Conservation (phyloP, 306 rosid species). For the Abrus precatorius region DNA sequence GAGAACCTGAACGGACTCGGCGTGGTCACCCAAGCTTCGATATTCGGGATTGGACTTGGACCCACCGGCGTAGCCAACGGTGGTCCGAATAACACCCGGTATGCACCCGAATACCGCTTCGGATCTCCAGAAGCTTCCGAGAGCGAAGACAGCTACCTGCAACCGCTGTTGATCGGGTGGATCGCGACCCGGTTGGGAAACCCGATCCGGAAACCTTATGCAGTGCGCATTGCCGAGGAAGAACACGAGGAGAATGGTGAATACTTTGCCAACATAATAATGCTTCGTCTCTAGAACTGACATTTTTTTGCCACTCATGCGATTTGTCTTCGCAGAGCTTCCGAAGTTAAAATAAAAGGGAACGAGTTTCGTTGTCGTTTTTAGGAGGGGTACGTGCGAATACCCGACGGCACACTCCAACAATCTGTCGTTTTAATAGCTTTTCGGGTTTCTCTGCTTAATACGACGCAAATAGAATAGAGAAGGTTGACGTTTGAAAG, state of each 20-base stretch:
- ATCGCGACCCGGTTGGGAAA: slow-evolving; percentile 49
- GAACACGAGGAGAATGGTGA: slow-evolving; percentile 44
- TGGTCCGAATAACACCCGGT: slow-evolving; percentile 81
- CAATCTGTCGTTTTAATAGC: slow-evolving; percentile 26
- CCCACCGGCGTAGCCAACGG: slow-evolving; percentile 92
- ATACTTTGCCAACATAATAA: slow-evolving; percentile 21
- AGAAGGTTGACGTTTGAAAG: background rate
- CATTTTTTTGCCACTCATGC: slow-evolving; percentile 52
- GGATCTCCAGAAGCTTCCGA: slow-evolving; percentile 98
- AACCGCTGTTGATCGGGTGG: slow-evolving; percentile 53
- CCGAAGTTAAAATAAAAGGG: background rate
- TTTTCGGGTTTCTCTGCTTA: background rate
- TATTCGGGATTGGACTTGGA: slow-evolving; percentile 84
- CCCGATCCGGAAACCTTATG: slow-evolving; percentile 77
- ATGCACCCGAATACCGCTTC: slow-evolving; percentile 93
- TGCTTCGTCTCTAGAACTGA: slow-evolving; percentile 43
- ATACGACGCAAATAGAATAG: background rate
- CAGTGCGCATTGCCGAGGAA: slow-evolving; percentile 45
- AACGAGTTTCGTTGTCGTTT: slow-evolving; percentile 35
- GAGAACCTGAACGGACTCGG: slow-evolving; percentile 86
- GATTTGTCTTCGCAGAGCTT: background rate
- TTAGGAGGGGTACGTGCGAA: slow-evolving; percentile 15
- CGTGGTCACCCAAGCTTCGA: slow-evolving; percentile 83
- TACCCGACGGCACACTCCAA: slow-evolving; percentile 1
- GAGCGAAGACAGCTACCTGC: slow-evolving; percentile 75